phyloP scores from a whole-genome alignment of 2,329 filamentous ascomycete species.

The Microdochium bolleyi region DNA sequence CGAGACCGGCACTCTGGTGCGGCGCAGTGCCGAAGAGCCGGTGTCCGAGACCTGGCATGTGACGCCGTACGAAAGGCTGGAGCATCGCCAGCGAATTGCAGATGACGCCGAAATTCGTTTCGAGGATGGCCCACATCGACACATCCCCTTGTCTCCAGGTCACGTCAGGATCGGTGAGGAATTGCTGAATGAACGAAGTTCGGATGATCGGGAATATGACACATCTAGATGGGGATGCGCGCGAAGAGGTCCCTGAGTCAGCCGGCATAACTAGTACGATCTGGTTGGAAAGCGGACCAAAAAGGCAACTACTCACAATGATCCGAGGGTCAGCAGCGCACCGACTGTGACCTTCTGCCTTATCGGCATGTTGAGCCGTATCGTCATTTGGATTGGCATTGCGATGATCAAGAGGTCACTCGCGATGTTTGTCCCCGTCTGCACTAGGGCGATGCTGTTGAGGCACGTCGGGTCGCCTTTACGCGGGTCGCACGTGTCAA shows the following conservation, averaged over 20 bases:
- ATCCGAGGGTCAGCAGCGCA: slow-evolving; percentile 32
- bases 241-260: too few species aligned
- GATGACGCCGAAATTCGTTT: not conserved
- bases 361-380: slow-evolving; percentile 28
- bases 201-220: not conserved
- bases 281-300: not conserved
- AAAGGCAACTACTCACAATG: slow-evolving; percentile 21
- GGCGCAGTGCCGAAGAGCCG: not conserved
- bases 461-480: slow-evolving; percentile 23
- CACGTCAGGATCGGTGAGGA: not conserved
- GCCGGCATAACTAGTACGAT: not conserved
- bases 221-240: too few species aligned
- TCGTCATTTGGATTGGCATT: slow-evolving; percentile 32
- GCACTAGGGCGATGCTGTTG: slow-evolving; percentile 31
- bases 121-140: not conserved
- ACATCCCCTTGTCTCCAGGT: not conserved
- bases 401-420: slow-evolving; percentile 33
- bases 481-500: slow-evolving; percentile 9
- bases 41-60: not conserved
- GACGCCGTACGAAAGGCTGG: not conserved
- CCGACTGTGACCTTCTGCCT: slow-evolving; percentile 34
- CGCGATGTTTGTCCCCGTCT: slow-evolving; percentile 34
- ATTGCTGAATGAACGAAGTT: not conserved
- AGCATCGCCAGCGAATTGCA: not conserved
- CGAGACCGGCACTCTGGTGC: not conserved